phyloP scores from a whole-genome alignment of 2,329 filamentous ascomycete species.

The Pestalotiopsis sp. region DNA sequence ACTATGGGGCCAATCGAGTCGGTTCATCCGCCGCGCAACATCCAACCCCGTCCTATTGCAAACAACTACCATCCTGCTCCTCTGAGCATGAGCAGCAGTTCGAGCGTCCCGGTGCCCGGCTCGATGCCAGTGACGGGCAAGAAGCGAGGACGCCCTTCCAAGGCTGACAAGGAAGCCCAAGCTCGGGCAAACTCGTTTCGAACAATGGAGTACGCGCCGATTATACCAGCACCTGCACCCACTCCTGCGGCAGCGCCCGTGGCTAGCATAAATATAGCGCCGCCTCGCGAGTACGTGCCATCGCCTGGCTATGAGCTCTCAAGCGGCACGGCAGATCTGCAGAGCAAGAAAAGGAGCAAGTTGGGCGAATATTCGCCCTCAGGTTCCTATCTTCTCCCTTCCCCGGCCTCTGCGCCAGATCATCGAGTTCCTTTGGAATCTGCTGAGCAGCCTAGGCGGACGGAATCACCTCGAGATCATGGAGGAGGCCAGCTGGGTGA shows the following conservation, averaged over 20 bases:
- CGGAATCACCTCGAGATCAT: conserved; percentile 30
- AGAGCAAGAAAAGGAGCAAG: conserved; percentile 26
- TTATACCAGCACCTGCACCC: conserved; percentile 29
- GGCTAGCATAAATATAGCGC: conserved; percentile 23
- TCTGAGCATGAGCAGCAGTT: conserved; percentile 8
- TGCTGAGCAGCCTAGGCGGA: conserved; percentile 27
- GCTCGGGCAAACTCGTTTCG: conserved; percentile 32
- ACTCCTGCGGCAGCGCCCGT: conserved; percentile 17
- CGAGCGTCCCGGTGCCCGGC: conserved; percentile 12
- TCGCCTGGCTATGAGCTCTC: conserved; percentile 35
- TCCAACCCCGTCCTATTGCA: conserved; percentile 32
- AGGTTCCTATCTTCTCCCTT: conserved; percentile 27
- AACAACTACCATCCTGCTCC: conserved; percentile 29
- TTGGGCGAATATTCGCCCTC: conserved; percentile 29
- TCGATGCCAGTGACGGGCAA: conserved; percentile 32
- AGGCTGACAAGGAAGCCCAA: conserved; percentile 44
- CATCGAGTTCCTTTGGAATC: conserved; percentile 32
- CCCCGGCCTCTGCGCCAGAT: conserved; percentile 31
- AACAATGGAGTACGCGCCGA: conserved; percentile 32
- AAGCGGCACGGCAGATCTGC: conserved; percentile 26
- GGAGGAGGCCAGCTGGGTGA: conserved; percentile 24
- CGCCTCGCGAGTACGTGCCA: conserved; percentile 33
- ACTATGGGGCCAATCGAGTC: conserved; percentile 30
- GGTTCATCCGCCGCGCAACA: conserved; percentile 26
- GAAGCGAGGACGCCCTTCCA: conserved; percentile 49